These are phyloP conservation scores for Rhododendron williamsianum DNA, from an alignment of 148 eudicot species.

Conservation along the genomic window DNA sequence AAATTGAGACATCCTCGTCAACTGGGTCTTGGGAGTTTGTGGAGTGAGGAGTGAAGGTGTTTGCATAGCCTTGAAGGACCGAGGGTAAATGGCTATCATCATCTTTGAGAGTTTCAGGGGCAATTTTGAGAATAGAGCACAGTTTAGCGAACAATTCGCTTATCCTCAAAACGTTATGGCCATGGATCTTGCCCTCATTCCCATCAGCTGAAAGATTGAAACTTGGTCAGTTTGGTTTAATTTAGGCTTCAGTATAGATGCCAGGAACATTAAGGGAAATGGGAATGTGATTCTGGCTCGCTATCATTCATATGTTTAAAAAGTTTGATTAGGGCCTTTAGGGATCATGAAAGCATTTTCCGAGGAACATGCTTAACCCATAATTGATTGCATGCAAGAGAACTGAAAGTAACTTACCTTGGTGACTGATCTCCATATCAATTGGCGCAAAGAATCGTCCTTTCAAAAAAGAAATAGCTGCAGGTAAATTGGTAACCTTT, in stretches of 20 bases:
- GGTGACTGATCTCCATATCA: conserved; percentile 53
- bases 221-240: conserved; percentile 2
- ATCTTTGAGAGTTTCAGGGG: conserved; percentile 20
- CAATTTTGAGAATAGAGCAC: conserved; percentile 47
- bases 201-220: conserved; percentile 35
- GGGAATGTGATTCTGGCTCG: neutral
- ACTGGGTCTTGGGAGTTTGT: conserved; percentile 26
- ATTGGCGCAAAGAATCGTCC: conserved; percentile 60
- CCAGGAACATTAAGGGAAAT: neutral
- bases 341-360: neutral
- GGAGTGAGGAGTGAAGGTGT: conserved; percentile 33
- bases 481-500: conserved; percentile 46
- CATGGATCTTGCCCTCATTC: conserved; percentile 47
- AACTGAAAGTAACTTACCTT: conserved; percentile 39
- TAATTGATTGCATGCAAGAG: neutral
- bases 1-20: conserved; percentile 41
- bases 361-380: neutral
- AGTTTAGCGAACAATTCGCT: conserved; percentile 67
- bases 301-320: neutral
- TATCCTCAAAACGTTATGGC: conserved; percentile 65
- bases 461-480: conserved; percentile 66
- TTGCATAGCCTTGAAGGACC: conserved; percentile 39
- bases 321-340: neutral
- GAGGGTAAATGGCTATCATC: conserved; percentile 17
- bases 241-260: neutral